Base-by-base conservation (phyloP, 768 basidiomycete species). In the Naganishia friedmannii region DNA sequence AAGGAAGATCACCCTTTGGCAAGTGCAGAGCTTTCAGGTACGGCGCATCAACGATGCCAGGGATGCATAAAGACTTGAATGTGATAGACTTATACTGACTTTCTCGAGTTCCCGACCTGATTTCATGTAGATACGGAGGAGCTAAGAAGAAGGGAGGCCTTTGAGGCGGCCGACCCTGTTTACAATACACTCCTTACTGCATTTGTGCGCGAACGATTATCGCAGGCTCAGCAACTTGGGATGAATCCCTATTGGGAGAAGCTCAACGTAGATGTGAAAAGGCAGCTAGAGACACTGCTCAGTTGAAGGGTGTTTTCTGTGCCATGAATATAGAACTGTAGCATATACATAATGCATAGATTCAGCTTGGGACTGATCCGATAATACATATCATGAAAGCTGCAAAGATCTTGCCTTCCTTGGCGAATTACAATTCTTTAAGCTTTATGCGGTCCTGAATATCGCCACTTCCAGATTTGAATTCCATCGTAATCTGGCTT, bases 401-500 rank as follows among this genome's bases (percentile, higher is more conserved):
- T n/a, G 23, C 48, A 42, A 8, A 17, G 2, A 15, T 17, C 7
- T 42, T 13, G 15, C 42, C 15, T 17, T 42, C 15, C 42, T 5
- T 2, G 15, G 15, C 7, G 7, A 17, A 15, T 10, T 42, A 42
- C 42, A 42, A 10, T 13, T 42, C 42, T 12, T 37, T 12, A 42
- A 17, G 42, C 42, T 10, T 42, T 42, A 2, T 8, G 7, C 2
- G 48, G 23, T 51, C 48, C 32, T 26, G 39, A 23, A 37, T 42
- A 42, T 4, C 60, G 60, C 66, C 88, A 80, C 77, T 86, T 88
- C 90, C 90, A 93, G 53, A 94, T 84, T 81, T 93, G 90, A 29
- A 93, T 84, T 4, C 85, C 90, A 28, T 89, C 89, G 90, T 91
- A 93, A 65, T 91, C 91, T 7, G 84, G 84, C 74, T 81, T 54